These are phyloP conservation scores for Sphagnum tenellum DNA, from an alignment of 225 moss, liverwort and hornwort species.

Conservation along the genomic window DNA sequence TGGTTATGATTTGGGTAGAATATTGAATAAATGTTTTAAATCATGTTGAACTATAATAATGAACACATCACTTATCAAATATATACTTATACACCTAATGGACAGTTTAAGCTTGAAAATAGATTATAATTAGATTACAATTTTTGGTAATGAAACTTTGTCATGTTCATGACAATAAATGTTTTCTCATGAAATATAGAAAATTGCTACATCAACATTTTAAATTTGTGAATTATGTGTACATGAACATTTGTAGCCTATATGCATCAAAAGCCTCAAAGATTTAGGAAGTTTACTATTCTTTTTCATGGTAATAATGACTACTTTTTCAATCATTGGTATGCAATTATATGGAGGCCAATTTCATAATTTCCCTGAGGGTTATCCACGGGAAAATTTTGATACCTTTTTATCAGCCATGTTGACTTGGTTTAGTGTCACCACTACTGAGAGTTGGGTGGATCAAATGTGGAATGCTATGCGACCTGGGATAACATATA, in stretches of 20 bases:
- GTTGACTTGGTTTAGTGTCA: conserved; percentile 64
- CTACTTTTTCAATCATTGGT: conserved; percentile 61
- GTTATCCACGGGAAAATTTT: conserved; percentile 74
- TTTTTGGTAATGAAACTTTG: too few relatives aligned
- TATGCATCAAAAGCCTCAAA: conserved; percentile 62
- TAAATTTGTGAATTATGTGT: neutral
- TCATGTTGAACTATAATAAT: too few relatives aligned
- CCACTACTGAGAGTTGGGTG: conserved; percentile 87
- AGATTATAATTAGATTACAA: too few relatives aligned
- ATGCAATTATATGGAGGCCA: conserved; percentile 80
- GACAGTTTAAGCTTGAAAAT: too few relatives aligned
- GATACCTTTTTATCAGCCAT: conserved; percentile 43
- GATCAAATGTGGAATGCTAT: conserved; percentile 81
- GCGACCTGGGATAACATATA: conserved; percentile 48
- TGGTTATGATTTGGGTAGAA: too few relatives aligned
- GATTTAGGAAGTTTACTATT: conserved; percentile 49
- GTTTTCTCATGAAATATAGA: too few relatives aligned
- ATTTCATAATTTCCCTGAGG: conserved; percentile 27
- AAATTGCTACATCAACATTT: neutral
- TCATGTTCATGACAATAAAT: too few relatives aligned
- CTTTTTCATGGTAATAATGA: conserved; percentile 36
- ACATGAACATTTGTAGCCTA: conserved; percentile 19
- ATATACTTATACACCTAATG: too few relatives aligned
- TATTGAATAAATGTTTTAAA: too few relatives aligned
- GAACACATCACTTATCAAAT: too few relatives aligned